A percentile compares a stretch with the other conserved stretches of the same genome.
These are phyloP conservation scores for Pythium dissotocum DNA, from an alignment of 352 stramenopile genomes.

Conservation along the genomic window DNA sequence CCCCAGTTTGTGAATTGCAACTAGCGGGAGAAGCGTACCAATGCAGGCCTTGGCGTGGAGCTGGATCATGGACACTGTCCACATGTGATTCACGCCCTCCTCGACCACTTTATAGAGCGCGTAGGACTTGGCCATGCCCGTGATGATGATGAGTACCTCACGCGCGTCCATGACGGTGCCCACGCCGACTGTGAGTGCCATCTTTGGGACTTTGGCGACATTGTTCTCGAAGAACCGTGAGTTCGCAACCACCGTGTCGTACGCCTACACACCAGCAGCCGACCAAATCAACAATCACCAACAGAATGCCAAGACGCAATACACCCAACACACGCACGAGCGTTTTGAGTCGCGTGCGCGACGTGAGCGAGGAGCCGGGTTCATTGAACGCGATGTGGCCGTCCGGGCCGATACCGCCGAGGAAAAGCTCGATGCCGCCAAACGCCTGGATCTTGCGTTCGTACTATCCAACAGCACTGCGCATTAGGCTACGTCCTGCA, in stretches of 20 bases:
- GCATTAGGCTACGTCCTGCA: not conserved
- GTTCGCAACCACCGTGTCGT: conserved; percentile 90
- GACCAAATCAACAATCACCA: not conserved
- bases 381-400: conserved; percentile 95
- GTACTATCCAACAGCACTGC: conserved; percentile 39
- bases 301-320: not conserved
- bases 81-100: conserved; percentile 91
- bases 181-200: conserved; percentile 89
- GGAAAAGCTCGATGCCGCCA: conserved; percentile 91
- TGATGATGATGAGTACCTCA: conserved; percentile 90
- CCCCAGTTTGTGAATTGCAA: not conserved
- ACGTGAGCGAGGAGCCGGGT: conserved; percentile 79
- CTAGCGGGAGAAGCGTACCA: conserved; percentile 29
- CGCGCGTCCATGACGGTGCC: conserved; percentile 87
- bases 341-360: conserved; percentile 87
- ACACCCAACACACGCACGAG: conserved; percentile 33
- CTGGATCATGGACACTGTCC: conserved; percentile 89
- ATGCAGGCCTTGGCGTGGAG: conserved; percentile 82
- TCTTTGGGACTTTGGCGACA: conserved; percentile 82
- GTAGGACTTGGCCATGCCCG: conserved; percentile 81
- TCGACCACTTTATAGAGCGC: conserved; percentile 90
- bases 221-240: conserved; percentile 87
- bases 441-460: conserved; percentile 78
- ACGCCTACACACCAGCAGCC: conserved; percentile 41
- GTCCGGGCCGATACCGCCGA: conserved; percentile 92